phyloP scores from a whole-genome alignment of 2,329 filamentous ascomycete genomes.

The Epichloe festucae region DNA sequence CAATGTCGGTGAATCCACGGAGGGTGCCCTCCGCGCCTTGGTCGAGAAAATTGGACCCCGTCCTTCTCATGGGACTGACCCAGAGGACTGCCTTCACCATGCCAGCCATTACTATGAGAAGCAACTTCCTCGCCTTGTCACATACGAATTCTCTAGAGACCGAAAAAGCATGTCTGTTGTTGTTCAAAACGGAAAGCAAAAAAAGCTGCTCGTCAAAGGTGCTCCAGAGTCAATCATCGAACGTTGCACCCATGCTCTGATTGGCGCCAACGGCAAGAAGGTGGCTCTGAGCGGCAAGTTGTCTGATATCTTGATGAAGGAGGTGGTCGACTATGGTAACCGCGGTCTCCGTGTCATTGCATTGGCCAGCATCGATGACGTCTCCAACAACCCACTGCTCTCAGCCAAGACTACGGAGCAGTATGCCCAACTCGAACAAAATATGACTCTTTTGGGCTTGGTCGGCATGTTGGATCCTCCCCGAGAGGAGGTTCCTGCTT shows the following conservation, averaged over 20 bases:
- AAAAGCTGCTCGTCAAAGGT: conserved; percentile 89
- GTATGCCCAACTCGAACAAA: conserved; percentile 79
- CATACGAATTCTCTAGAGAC: conserved; percentile 94
- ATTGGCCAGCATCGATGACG: conserved; percentile 69
- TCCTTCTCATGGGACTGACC: conserved; percentile 39
- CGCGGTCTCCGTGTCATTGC: conserved; percentile 89
- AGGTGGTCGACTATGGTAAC: conserved; percentile 84
- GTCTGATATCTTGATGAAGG: conserved; percentile 55
- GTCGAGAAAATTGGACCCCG: conserved; percentile 90
- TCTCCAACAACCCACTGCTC: conserved; percentile 56
- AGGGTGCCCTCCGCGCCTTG: conserved; percentile 80
- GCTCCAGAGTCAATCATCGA: conserved; percentile 91
- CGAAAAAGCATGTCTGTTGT: conserved; percentile 99
- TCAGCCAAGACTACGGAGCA: conserved; percentile 72
- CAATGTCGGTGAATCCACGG: conserved; percentile 86
- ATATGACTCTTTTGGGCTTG: conserved; percentile 86
- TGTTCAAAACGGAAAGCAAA: conserved; percentile 53
- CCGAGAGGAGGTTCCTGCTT: conserved; percentile 75
- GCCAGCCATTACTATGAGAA: conserved; percentile 78
- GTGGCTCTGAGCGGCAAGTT: conserved; percentile 61
- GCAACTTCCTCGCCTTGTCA: conserved; percentile 61
- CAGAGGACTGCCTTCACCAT: conserved; percentile 60
- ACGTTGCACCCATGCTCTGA: conserved; percentile 69
- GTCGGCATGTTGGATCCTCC: conserved; percentile 96
- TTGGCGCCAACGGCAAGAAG: conserved; percentile 67